A percentile compares a stretch with the other conserved stretches of the same genome.
phyloP scores from a whole-genome alignment of 345 rosid genomes.

The Gynandropsis gynandra region DNA sequence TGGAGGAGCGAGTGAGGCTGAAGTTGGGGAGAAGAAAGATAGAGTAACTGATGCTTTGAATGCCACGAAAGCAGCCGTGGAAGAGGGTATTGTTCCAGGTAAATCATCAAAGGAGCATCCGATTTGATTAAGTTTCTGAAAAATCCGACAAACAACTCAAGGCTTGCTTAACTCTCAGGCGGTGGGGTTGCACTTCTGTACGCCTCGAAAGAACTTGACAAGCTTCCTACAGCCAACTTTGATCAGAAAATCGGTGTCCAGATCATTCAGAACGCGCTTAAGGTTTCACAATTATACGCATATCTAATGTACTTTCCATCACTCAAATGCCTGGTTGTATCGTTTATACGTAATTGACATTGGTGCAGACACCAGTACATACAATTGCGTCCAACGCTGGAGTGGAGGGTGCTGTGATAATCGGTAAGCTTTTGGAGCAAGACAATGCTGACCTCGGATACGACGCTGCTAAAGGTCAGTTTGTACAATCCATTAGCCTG shows the following conservation, averaged over 20 bases:
- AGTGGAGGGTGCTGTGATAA: conserved; percentile 93
- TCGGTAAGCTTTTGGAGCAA: conserved; percentile 89
- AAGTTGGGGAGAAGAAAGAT: conserved; percentile 88
- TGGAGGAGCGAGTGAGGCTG: conserved; percentile 98
- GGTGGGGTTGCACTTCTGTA: conserved; percentile 96
- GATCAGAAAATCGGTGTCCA: conserved; percentile 94
- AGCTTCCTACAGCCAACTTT: conserved; percentile 76
- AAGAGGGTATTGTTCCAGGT: conserved; percentile 99
- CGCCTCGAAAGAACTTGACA: conserved; percentile 83
- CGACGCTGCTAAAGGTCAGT: conserved; percentile 88
- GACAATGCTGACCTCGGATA: conserved; percentile 81
- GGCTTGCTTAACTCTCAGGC: conserved; percentile 33
- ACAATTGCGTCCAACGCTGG: conserved; percentile 87
- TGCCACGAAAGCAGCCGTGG: conserved; percentile 98
- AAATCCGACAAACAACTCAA: neutral
- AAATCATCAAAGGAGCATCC: conserved; percentile 5
- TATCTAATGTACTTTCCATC: neutral
- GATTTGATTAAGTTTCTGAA: neutral
- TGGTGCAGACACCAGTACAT: conserved; percentile 69
- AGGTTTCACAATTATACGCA: conserved; percentile 42
- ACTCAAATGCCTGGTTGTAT: neutral
- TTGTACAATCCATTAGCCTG: too few species aligned
- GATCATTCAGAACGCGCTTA: conserved; percentile 89
- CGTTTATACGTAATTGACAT: neutral
- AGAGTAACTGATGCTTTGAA: conserved; percentile 95